Percentiles rank a stretch among this genome's conserved stretches.
phyloP scores from a whole-genome alignment of 2,329 filamentous ascomycete genomes.

The Botryotinia convoluta region DNA sequence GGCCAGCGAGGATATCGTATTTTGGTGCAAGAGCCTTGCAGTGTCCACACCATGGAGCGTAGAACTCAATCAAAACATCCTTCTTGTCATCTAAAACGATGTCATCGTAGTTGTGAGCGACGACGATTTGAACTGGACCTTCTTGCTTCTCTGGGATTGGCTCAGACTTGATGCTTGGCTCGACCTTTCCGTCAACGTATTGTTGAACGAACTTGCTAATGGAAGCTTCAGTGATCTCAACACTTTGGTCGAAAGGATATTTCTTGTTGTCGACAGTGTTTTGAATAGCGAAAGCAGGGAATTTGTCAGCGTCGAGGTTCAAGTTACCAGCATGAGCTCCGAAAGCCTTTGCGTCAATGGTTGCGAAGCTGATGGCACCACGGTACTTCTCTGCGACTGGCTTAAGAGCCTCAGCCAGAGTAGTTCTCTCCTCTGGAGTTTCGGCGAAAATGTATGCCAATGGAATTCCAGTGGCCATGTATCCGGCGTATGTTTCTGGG shows the following conservation, averaged over 20 bases:
- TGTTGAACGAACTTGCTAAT: conserved; percentile 83
- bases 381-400: conserved; percentile 87
- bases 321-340: conserved; percentile 95
- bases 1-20: conserved; percentile 85
- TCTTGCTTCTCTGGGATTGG: conserved; percentile 92
- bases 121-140: conserved; percentile 80
- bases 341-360: conserved; percentile 91
- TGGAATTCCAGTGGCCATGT: conserved; percentile 90
- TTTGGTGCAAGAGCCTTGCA: conserved; percentile 98
- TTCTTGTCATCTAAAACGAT: conserved; percentile 90
- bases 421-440: conserved; percentile 81
- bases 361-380: conserved; percentile 95
- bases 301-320: conserved; percentile 92
- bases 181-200: conserved; percentile 81
- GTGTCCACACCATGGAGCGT: conserved; percentile 99
- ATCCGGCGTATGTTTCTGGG: conserved; percentile 91
- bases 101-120: conserved; percentile 90
- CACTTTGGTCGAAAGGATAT: conserved; percentile 86
- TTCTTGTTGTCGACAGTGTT: conserved; percentile 94
- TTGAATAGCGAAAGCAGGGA: conserved; percentile 97
- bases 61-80: conserved; percentile 97
- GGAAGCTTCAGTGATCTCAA: conserved; percentile 65
- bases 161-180: conserved; percentile 98
- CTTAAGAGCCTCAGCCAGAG: conserved; percentile 75
- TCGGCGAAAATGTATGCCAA: conserved; percentile 98